Evolutionary conservation across 202 grass and related monocot species (phyloP).

Genomic region (Schoenoplectus triqueter): DNA sequence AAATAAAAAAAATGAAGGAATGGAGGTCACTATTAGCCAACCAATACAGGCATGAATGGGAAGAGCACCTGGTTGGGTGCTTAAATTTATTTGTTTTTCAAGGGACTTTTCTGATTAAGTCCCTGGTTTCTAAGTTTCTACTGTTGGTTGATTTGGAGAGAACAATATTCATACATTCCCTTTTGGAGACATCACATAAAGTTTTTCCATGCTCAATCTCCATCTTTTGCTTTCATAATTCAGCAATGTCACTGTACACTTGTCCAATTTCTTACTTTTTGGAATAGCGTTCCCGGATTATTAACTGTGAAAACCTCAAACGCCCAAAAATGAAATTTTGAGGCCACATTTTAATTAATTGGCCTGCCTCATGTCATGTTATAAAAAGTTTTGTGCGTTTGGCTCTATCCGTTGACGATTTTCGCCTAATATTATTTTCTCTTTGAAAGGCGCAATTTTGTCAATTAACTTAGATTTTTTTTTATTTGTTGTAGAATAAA

Average conservation of each 20-base stretch:
- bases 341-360: background rate
- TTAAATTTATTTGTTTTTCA: constrained; percentile 6
- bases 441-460: background rate
- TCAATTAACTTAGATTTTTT: background rate
- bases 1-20: constrained; percentile 22
- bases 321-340: constrained; percentile 36
- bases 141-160: constrained; percentile 53
- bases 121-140: background rate
- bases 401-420: background rate
- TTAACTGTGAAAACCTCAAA: constrained; percentile 45
- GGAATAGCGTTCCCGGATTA: constrained; percentile 36
- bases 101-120: constrained; percentile 13
- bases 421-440: constrained; percentile 13
- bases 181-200: constrained; percentile 53
- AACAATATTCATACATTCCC: constrained; percentile 43
- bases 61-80: constrained; percentile 60
- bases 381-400: background rate
- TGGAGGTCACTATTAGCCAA: constrained; percentile 82
- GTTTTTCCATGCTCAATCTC: background rate
- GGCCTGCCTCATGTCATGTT: background rate
- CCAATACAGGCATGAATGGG: constrained; percentile 59
- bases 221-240: constrained; percentile 19
- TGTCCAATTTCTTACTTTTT: background rate
- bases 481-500: background rate
- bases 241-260: background rate